phyloP scores from a whole-genome alignment of 139 green algal species.

The Tetraselmis striata region DNA sequence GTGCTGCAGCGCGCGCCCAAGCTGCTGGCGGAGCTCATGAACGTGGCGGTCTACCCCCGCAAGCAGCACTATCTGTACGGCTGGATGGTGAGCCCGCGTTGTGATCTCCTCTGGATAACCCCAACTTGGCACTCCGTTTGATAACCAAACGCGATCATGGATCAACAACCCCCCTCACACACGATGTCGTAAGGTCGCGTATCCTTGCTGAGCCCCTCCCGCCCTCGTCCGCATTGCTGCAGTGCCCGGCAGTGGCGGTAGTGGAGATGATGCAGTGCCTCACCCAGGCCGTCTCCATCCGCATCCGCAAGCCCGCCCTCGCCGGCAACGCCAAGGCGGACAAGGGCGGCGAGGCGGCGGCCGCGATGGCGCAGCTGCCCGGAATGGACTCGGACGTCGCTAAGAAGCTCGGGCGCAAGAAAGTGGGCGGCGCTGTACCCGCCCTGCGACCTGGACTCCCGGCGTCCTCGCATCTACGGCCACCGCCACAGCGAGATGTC shows the following conservation, averaged over 20 bases:
- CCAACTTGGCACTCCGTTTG: no score
- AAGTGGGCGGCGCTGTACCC: no score
- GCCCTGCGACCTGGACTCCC: no score
- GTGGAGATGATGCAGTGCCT: slow-evolving; percentile 84
- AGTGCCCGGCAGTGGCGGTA: slow-evolving; percentile 56
- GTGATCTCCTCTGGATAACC: no score
- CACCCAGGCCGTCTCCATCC: slow-evolving; percentile 43
- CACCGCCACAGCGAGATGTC: background rate
- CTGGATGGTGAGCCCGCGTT: slow-evolving; percentile 57
- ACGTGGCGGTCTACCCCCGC: slow-evolving; percentile 58
- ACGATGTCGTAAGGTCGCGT: no score
- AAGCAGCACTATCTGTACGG: slow-evolving; percentile 38
- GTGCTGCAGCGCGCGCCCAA: slow-evolving; percentile 58
- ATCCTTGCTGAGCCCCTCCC: background rate
- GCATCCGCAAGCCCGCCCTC: slow-evolving; percentile 22
- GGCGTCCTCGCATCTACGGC: no score
- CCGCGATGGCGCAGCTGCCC: slow-evolving; percentile 70
- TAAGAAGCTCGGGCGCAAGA: slow-evolving; percentile 52
- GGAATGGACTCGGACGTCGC: slow-evolving; percentile 55
- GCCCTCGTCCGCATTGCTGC: background rate
- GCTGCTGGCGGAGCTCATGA: slow-evolving; percentile 80
- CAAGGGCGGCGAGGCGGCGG: slow-evolving; percentile 17
- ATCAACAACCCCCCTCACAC: no score
- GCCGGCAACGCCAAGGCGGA: slow-evolving; percentile 16
- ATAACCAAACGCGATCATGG: no score